These are phyloP conservation scores for Penicillium silybi DNA, from an alignment of 495 filamentous ascomycete genomes.

Conservation along the genomic window DNA sequence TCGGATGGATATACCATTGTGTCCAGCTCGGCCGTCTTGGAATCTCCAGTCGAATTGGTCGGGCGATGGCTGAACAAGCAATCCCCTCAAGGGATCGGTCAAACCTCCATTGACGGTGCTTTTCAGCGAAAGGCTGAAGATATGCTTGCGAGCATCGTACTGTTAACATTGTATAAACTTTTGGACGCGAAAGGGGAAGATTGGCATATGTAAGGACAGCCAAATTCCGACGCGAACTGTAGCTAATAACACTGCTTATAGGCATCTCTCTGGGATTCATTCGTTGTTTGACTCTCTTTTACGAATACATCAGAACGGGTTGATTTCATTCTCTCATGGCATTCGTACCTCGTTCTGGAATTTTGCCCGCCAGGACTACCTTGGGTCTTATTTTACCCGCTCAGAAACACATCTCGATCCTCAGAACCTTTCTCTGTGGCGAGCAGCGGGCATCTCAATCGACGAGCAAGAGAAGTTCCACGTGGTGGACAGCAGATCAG, in stretches of 20 bases:
- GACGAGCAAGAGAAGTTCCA: conserved; percentile 27
- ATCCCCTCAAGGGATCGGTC: conserved; percentile 1
- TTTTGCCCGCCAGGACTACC: conserved; percentile 38
- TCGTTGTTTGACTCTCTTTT: conserved; percentile 31
- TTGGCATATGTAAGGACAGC: conserved; percentile 34
- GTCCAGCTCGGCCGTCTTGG: conserved; percentile 35
- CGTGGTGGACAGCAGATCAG: background rate
- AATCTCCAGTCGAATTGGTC: conserved; percentile 32
- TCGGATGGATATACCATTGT: conserved; percentile 31
- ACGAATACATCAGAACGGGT: conserved; percentile 1
- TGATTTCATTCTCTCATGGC: conserved; percentile 27
- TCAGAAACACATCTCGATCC: conserved; percentile 31
- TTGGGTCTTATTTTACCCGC: conserved; percentile 36
- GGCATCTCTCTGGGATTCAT: conserved; percentile 31
- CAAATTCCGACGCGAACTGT: background rate
- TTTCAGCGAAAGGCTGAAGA: conserved; percentile 31
- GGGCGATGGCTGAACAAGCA: conserved; percentile 24
- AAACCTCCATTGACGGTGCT: conserved; percentile 5
- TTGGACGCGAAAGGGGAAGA: conserved; percentile 32
- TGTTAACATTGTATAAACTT: conserved; percentile 34
- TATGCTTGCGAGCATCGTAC: conserved; percentile 23
- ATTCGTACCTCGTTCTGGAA: conserved; percentile 40
- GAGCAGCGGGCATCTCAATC: conserved; percentile 33
- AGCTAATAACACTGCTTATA: conserved; percentile 9
- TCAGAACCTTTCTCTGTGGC: conserved; percentile 30